Conservation (phyloP, 495 filamentous ascomycete genomes). For the Elasticomyces elasticus region DNA sequence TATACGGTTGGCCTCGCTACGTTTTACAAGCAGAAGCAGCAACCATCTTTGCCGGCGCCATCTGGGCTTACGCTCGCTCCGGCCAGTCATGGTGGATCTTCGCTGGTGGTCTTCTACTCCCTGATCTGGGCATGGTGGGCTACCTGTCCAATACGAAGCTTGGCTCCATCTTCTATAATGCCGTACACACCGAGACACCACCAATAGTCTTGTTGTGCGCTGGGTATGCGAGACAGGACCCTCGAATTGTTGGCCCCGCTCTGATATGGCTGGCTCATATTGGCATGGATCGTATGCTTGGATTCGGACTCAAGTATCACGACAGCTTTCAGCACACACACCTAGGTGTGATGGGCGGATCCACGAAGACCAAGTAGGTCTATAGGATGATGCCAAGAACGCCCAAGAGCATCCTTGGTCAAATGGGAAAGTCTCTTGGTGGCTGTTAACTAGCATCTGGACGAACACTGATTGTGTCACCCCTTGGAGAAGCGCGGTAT, state of each 20-base stretch:
- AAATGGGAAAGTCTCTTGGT: too few species aligned
- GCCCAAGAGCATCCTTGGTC: too few species aligned
- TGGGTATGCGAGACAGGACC: background rate
- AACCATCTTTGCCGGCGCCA: background rate
- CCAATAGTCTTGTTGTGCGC: background rate
- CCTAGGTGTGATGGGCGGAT: background rate
- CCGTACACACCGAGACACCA: constrained; percentile 4
- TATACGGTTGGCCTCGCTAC: background rate
- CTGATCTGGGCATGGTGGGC: constrained; percentile 4
- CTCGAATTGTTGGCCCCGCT: background rate
- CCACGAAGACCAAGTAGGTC: too few species aligned
- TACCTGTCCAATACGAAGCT: background rate
- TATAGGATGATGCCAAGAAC: too few species aligned
- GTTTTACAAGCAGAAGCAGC: background rate
- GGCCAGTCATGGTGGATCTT: constrained; percentile 1
- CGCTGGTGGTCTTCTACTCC: background rate
- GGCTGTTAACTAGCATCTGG: too few species aligned
- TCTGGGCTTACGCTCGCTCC: constrained; percentile 1
- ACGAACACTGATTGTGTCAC: too few species aligned
- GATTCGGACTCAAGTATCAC: background rate
- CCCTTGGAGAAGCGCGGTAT: too few species aligned
- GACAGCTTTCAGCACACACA: background rate
- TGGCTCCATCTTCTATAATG: background rate
- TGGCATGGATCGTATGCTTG: background rate
- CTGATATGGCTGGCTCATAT: background rate